Percentiles rank a stretch among this genome's conserved stretches.
Evolutionary conservation across 441 rosid genomes (phyloP).

Genomic region (Capsella rubella): DNA sequence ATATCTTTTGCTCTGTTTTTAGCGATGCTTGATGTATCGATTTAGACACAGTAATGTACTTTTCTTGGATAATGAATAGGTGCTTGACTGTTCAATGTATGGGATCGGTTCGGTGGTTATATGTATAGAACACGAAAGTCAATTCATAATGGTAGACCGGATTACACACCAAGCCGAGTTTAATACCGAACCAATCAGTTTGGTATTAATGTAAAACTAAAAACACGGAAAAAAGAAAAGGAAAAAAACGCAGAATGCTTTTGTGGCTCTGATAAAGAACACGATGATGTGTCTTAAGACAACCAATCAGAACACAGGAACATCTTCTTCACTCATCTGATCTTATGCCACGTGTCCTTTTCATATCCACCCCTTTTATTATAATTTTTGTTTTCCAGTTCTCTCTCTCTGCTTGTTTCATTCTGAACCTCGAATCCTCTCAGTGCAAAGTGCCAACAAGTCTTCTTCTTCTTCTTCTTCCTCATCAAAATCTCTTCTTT

Average conservation of each 20-base stretch:
- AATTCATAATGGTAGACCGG: too few species aligned
- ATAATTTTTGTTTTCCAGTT: not conserved
- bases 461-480: conserved; percentile 33
- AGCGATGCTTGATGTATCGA: not conserved
- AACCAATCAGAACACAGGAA: conserved; percentile 53
- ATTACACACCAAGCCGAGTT: too few species aligned
- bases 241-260: not conserved
- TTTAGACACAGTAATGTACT: not conserved
- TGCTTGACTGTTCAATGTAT: too few species aligned
- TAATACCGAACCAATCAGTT: not conserved
- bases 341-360: conserved; percentile 66
- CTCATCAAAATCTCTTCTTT: conserved; percentile 29
- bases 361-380: conserved; percentile 59
- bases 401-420: conserved; percentile 23
- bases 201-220: not conserved
- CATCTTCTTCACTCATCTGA: conserved; percentile 44
- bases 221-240: not conserved
- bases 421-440: conserved; percentile 31
- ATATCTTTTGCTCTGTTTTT: not conserved
- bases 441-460: conserved; percentile 38
- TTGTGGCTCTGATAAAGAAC: conserved; percentile 39
- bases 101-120: not conserved
- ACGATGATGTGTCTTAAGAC: conserved; percentile 30
- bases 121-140: too few species aligned
- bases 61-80: not conserved